Percentiles rank a stretch among this genome's conserved stretches.
These are phyloP conservation scores for Blastobotrys elegans DNA, from an alignment of 1,139 yeast genomes.

Conservation along the genomic window DNA sequence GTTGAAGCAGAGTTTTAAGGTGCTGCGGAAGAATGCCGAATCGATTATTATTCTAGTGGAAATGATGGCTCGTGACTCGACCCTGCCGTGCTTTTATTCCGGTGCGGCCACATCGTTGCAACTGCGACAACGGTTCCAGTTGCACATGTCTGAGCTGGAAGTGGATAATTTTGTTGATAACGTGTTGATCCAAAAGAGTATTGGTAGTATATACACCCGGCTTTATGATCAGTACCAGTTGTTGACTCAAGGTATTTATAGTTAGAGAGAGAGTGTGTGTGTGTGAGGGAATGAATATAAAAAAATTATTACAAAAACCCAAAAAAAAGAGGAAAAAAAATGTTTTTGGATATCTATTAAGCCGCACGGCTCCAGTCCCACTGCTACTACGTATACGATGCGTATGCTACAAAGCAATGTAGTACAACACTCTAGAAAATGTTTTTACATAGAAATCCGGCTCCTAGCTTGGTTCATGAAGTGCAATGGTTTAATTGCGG, in stretches of 20 bases:
- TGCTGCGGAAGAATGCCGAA: conserved; percentile 65
- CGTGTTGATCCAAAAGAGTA: conserved; percentile 66
- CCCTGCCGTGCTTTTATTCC: conserved; percentile 82
- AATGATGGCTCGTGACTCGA: conserved; percentile 87
- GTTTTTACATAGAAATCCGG: no score
- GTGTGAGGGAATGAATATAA: no score
- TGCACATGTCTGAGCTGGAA: conserved; percentile 68
- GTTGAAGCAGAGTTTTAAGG: conserved; percentile 67
- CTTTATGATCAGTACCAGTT: conserved; percentile 92
- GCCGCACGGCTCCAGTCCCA: no score
- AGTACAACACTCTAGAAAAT: no score
- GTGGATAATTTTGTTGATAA: conserved; percentile 73
- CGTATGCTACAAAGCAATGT: no score
- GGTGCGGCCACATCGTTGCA: conserved; percentile 80
- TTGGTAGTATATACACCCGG: conserved; percentile 87
- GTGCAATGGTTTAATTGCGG: no score
- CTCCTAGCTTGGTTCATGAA: no score
- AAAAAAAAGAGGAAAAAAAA: no score
- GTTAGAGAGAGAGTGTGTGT: no score
- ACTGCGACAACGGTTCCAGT: conserved; percentile 72
- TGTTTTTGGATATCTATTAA: no score
- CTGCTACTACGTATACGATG: no score
- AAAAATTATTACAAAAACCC: no score
- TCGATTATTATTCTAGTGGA: conserved; percentile 78
- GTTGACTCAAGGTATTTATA: conserved; percentile 89